Percentiles rank a stretch among this genome's conserved stretches.
phyloP scores from a whole-genome alignment of 148 eudicot genomes.

The Persicaria tinctoria region DNA sequence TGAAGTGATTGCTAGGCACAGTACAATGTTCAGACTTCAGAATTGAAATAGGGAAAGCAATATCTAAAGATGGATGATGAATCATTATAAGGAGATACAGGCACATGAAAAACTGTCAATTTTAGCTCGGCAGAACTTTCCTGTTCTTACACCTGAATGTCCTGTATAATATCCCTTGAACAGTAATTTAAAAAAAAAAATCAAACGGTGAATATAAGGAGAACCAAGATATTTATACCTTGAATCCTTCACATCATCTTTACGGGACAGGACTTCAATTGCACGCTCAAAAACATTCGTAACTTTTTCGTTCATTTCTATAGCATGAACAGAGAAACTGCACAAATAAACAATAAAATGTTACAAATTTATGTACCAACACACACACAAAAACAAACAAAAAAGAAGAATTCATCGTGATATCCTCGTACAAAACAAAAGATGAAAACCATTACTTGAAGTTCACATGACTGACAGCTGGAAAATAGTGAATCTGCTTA shows the following conservation, averaged over 20 bases:
- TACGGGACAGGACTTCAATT: conserved; percentile 67
- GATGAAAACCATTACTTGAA: conserved; percentile 56
- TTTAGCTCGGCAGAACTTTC: not conserved
- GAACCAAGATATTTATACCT: conserved; percentile 31
- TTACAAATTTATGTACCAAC: conserved; percentile 10
- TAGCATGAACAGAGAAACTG: conserved; percentile 95
- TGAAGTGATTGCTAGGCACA: conserved; percentile 2
- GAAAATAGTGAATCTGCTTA: conserved; percentile 60
- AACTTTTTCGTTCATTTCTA: conserved; percentile 83
- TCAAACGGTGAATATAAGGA: not conserved
- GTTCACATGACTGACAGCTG: conserved; percentile 69
- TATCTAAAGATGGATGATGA: not conserved
- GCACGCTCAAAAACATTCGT: conserved; percentile 83
- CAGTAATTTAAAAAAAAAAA: not conserved
- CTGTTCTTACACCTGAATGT: conserved; percentile 5
- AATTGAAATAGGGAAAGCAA: not conserved
- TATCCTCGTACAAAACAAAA: conserved; percentile 5
- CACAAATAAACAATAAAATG: conserved; percentile 17
- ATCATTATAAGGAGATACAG: not conserved
- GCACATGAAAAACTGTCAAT: not conserved
- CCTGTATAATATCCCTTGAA: not conserved
- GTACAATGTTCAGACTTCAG: not conserved
- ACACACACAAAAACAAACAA: no score
- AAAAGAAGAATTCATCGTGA: not conserved
- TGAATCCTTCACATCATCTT: conserved; percentile 46